phyloP scores from a whole-genome alignment of 805 yeast genomes.

The Zygosaccharomyces kombuchaensis region DNA sequence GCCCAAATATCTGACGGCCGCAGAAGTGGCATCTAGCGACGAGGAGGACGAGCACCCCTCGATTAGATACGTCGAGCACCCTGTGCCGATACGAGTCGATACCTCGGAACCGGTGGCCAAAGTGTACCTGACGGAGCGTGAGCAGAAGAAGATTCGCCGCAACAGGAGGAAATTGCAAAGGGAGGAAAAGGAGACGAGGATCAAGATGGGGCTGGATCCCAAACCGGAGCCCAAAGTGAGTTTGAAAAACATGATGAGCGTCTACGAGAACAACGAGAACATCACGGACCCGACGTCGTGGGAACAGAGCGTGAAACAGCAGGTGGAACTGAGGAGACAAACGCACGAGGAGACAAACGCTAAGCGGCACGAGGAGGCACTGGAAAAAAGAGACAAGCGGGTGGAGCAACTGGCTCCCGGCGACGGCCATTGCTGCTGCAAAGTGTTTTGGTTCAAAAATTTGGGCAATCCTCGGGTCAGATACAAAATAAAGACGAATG shows the following conservation, averaged over 20 bases:
- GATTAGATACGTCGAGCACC: constrained; percentile 76
- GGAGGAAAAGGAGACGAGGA: constrained; percentile 70
- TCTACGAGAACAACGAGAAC: constrained; percentile 71
- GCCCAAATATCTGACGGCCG: constrained; percentile 36
- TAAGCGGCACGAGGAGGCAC: constrained; percentile 43
- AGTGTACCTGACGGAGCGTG: constrained; percentile 68
- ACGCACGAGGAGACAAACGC: constrained; percentile 60
- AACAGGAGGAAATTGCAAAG: constrained; percentile 59
- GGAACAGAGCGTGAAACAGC: constrained; percentile 64
- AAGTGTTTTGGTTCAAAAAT: constrained; percentile 54
- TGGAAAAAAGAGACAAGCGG: constrained; percentile 10
- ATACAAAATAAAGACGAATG: constrained; percentile 75
- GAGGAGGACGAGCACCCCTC: constrained; percentile 45
- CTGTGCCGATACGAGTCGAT: constrained; percentile 57
- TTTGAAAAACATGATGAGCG: constrained; percentile 78
- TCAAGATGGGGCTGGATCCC: constrained; percentile 75
- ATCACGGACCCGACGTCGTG: constrained; percentile 85
- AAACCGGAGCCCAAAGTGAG: constrained; percentile 89
- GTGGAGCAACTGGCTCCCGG: too few species aligned
- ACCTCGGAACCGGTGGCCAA: constrained; percentile 41
- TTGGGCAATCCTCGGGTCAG: constrained; percentile 61
- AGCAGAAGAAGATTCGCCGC: constrained; percentile 66
- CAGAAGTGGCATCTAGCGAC: constrained; percentile 28
- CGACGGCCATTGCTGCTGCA: constrained; percentile 19
- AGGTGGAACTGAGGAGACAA: constrained; percentile 57